These are phyloP conservation scores for Silene latifolia DNA, from an alignment of 148 eudicot genomes.

Conservation along the genomic window DNA sequence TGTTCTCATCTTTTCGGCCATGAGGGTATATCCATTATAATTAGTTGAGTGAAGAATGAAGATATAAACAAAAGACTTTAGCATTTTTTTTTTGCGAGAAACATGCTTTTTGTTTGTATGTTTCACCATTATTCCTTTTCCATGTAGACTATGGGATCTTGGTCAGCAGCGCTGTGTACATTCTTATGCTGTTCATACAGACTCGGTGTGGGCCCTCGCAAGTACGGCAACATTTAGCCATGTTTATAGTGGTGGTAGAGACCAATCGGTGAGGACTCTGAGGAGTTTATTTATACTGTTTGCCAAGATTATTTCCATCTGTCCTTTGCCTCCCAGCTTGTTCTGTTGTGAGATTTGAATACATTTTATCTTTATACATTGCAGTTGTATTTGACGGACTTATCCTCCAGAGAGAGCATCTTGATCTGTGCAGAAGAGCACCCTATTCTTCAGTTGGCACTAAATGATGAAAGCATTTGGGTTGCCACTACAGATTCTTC, in stretches of 20 bases:
- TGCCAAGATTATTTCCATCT: background rate
- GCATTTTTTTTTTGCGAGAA: background rate
- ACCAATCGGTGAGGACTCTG: conserved; percentile 71
- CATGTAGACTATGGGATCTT: conserved; percentile 88
- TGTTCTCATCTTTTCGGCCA: background rate
- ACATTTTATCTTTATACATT: conserved; percentile 8
- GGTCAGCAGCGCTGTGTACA: conserved; percentile 98
- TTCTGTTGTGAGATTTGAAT: background rate
- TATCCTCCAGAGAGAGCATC: conserved; percentile 89
- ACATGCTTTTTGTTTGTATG: background rate
- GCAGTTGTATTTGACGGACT: conserved; percentile 88
- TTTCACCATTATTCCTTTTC: background rate
- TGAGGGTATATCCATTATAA: conserved; percentile 3
- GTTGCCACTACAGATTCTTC: conserved; percentile 91
- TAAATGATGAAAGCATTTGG: conserved; percentile 88
- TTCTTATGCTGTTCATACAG: conserved; percentile 98
- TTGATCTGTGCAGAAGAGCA: conserved; percentile 80
- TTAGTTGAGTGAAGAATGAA: background rate
- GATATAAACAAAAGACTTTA: background rate
- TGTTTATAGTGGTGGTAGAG: conserved; percentile 98
- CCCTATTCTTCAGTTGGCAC: conserved; percentile 74
- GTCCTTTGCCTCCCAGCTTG: conserved; percentile 9
- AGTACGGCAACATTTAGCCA: conserved; percentile 85
- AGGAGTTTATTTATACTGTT: background rate
- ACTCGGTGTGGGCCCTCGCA: conserved; percentile 99